Percentiles rank a stretch among this genome's conserved stretches.
Evolutionary conservation across 495 filamentous ascomycete species (phyloP).

Genomic region (Elasticomyces elasticus): DNA sequence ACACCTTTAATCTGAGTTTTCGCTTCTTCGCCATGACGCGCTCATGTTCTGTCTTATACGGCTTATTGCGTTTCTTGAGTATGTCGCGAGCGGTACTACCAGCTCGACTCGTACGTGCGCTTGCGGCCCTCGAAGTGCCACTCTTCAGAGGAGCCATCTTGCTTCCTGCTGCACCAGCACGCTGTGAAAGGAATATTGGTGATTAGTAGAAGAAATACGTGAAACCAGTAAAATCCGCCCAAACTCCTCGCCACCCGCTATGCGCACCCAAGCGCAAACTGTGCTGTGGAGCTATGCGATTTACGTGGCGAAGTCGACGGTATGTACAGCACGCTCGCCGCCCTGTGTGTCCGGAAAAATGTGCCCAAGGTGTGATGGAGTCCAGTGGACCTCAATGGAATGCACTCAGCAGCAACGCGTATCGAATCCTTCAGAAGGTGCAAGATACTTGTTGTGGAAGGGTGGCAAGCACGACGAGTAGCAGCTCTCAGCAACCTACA

Average conservation of each 20-base stretch:
- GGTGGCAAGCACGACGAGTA: not conserved
- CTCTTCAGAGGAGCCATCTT: not conserved
- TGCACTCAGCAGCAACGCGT: not conserved
- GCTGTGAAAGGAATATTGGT: not conserved
- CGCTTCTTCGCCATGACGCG: slow-evolving; percentile 50
- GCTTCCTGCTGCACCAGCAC: not conserved
- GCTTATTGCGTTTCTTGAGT: slow-evolving; percentile 33
- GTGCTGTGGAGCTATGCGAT: not conserved
- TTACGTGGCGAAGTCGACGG: not conserved
- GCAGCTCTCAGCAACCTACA: not conserved
- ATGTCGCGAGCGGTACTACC: slow-evolving; percentile 20
- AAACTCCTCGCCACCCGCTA: not conserved
- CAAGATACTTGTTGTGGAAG: not conserved
- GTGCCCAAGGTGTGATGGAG: not conserved
- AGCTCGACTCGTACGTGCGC: slow-evolving; percentile 10
- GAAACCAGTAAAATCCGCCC: not conserved
- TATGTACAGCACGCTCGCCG: not conserved
- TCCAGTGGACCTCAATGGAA: not conserved
- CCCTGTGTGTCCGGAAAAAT: not conserved
- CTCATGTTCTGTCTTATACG: slow-evolving; percentile 50
- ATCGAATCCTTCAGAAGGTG: not conserved
- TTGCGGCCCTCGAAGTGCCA: slow-evolving; percentile 3
- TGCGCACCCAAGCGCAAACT: not conserved
- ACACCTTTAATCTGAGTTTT: slow-evolving; percentile 47
- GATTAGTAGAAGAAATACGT: not conserved